Conservation (phyloP, 2,329 filamentous ascomycete species). For the Cladosporium cucumerinum region DNA sequence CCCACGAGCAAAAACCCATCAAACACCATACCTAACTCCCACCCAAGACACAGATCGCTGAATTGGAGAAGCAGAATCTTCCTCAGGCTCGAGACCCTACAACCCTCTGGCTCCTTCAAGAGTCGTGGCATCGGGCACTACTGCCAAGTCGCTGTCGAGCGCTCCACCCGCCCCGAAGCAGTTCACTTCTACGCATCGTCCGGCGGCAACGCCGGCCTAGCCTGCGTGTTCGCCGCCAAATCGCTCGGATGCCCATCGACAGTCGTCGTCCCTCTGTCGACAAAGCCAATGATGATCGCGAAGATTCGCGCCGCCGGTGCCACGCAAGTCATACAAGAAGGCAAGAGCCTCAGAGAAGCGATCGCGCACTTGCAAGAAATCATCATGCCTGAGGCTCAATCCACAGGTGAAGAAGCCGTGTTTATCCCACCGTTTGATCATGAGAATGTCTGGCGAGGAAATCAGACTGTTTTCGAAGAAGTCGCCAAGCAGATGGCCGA, state of each 20-base stretch:
- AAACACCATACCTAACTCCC: conserved; percentile 2
- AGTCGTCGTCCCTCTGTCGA: conserved; percentile 67
- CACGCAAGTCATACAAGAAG: conserved; percentile 65
- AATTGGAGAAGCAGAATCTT: conserved; percentile 64
- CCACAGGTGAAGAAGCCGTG: conserved; percentile 50
- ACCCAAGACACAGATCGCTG: conserved; percentile 27
- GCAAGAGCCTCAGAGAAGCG: conserved; percentile 66
- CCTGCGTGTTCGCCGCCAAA: conserved; percentile 69
- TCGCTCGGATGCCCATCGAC: conserved; percentile 65
- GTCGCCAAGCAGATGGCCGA: conserved; percentile 40
- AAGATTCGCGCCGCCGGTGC: conserved; percentile 67
- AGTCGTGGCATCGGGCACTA: conserved; percentile 70
- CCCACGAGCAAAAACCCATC: conserved; percentile 9
- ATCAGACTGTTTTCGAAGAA: conserved; percentile 57
- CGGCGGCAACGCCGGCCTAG: conserved; percentile 81
- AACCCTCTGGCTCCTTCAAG: conserved; percentile 84
- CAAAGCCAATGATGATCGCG: conserved; percentile 65
- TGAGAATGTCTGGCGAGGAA: conserved; percentile 64
- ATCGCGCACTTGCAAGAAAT: conserved; percentile 62
- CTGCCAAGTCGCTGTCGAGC: conserved; percentile 53
- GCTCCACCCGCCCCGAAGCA: conserved; percentile 31
- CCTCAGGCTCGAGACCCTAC: conserved; percentile 80
- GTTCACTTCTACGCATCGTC: conserved; percentile 76
- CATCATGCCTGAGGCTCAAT: conserved; percentile 44
- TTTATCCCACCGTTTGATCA: conserved; percentile 71